Conservation (phyloP, 148 eudicot species). For the Drosera capensis region DNA sequence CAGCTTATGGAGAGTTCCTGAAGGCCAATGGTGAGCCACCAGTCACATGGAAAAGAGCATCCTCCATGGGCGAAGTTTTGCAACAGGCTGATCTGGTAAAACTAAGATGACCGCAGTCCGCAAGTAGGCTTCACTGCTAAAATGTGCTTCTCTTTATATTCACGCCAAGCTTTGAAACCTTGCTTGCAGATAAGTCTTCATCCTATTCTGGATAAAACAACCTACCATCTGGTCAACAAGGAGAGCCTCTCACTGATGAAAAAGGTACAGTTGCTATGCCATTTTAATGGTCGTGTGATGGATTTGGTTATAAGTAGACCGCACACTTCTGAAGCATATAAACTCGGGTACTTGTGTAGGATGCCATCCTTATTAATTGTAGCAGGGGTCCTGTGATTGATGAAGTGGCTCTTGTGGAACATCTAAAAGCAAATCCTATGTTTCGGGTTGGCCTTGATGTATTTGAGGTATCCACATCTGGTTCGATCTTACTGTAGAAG, state of each 20-base stretch:
- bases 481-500: too few species aligned
- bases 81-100: conserved; percentile 79
- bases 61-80: conserved; percentile 88
- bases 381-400: conserved; percentile 98
- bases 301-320: too few species aligned
- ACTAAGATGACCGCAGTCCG: too few species aligned
- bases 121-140: background rate
- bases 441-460: conserved; percentile 99
- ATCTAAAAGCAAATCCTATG: conserved; percentile 85
- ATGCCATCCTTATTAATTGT: conserved; percentile 89
- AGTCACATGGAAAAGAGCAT: conserved; percentile 92
- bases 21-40: conserved; percentile 87
- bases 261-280: conserved; percentile 51
- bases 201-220: conserved; percentile 86
- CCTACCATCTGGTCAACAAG: conserved; percentile 91
- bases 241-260: conserved; percentile 89
- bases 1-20: conserved; percentile 93
- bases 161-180: background rate
- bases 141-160: background rate
- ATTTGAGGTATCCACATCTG: conserved; percentile 54
- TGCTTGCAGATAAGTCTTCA: conserved; percentile 77
- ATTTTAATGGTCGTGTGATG: too few species aligned
- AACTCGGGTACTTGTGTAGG: conserved; percentile 30
- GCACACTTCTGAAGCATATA: too few species aligned
- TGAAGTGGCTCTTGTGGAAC: conserved; percentile 94